These are phyloP conservation scores for Aethionema arabicum DNA, from an alignment of 345 rosid species.

Conservation along the genomic window DNA sequence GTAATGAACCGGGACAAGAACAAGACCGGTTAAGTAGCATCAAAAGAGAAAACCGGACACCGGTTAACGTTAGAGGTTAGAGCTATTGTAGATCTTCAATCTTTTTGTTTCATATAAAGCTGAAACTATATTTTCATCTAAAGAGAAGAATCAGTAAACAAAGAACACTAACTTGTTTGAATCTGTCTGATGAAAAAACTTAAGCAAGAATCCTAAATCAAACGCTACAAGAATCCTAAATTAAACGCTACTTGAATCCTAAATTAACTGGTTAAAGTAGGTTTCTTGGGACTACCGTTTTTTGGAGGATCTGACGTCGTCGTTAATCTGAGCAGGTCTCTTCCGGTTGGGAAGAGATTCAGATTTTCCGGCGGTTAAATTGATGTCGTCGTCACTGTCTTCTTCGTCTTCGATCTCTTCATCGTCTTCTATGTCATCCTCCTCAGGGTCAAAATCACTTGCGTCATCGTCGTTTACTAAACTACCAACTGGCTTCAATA, in stretches of 20 bases:
- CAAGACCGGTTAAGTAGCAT: slow-evolving; percentile 7
- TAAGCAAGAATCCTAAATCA: slow-evolving; percentile 19
- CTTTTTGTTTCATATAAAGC: not conserved
- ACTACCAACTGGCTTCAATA: slow-evolving; percentile 67
- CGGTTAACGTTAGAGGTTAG: slow-evolving; percentile 25
- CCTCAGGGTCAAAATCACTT: slow-evolving; percentile 78
- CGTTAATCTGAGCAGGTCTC: slow-evolving; percentile 36
- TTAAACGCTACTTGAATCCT: slow-evolving; percentile 13
- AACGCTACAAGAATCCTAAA: slow-evolving; percentile 7
- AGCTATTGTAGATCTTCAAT: slow-evolving; percentile 12
- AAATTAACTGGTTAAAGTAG: not conserved
- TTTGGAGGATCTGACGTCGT: slow-evolving; percentile 74
- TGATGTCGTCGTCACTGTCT: slow-evolving; percentile 19
- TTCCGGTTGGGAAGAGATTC: slow-evolving; percentile 32
- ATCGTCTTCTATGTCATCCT: slow-evolving; percentile 55
- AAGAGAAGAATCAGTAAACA: not conserved
- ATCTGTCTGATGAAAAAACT: slow-evolving; percentile 8
- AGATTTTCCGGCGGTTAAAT: slow-evolving; percentile 29
- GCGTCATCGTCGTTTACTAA: slow-evolving; percentile 88
- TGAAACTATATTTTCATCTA: not conserved
- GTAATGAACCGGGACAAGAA: slow-evolving; percentile 22
- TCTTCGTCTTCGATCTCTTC: slow-evolving; percentile 39
- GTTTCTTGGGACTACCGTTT: slow-evolving; percentile 48
- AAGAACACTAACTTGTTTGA: slow-evolving; percentile 15
- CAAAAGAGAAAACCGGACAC: slow-evolving; percentile 21